Percentiles rank a stretch among this genome's conserved stretches.
Evolutionary conservation across 2,329 filamentous ascomycete species (phyloP).

Genomic region (Calonectria ilicicola): DNA sequence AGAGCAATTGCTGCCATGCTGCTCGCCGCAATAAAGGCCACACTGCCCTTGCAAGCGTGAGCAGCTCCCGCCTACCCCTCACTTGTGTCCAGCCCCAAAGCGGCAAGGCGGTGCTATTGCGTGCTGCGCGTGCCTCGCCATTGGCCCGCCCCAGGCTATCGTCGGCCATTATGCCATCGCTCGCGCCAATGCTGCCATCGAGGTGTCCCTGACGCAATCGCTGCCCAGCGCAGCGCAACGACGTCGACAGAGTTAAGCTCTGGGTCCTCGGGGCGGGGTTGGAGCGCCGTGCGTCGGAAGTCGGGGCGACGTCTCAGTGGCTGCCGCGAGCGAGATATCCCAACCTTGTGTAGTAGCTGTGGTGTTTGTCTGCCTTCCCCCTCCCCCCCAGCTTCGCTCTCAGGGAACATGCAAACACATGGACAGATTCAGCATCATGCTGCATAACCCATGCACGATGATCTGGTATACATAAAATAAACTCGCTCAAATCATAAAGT

Average conservation of each 20-base stretch:
- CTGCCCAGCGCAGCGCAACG: slow-evolving; percentile 9
- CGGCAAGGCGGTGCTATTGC: slow-evolving; percentile 42
- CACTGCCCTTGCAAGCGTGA: background rate
- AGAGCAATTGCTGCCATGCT: too few species aligned
- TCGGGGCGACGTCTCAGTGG: slow-evolving; percentile 24
- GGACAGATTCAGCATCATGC: too few species aligned
- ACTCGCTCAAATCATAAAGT: background rate
- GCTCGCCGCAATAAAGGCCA: too few species aligned
- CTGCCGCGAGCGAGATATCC: background rate
- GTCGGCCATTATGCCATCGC: slow-evolving; percentile 43
- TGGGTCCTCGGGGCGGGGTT: slow-evolving; percentile 22
- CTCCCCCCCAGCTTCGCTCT: background rate
- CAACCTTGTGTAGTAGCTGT: background rate
- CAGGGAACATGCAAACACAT: background rate
- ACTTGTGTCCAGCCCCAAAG: slow-evolving; percentile 32
- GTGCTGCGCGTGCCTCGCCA: slow-evolving; percentile 34
- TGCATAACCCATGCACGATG: too few species aligned
- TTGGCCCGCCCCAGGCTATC: slow-evolving; percentile 29
- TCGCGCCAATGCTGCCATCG: slow-evolving; percentile 42
- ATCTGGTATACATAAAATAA: background rate
- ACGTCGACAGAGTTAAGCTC: background rate
- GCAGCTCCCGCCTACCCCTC: slow-evolving; percentile 32
- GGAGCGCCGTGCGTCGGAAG: slow-evolving; percentile 20
- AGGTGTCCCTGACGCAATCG: slow-evolving; percentile 41
- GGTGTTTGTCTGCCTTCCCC: too few species aligned